Base-by-base conservation (phyloP, 2,329 filamentous ascomycete genomes). In the Aspergillus chevalieri region DNA sequence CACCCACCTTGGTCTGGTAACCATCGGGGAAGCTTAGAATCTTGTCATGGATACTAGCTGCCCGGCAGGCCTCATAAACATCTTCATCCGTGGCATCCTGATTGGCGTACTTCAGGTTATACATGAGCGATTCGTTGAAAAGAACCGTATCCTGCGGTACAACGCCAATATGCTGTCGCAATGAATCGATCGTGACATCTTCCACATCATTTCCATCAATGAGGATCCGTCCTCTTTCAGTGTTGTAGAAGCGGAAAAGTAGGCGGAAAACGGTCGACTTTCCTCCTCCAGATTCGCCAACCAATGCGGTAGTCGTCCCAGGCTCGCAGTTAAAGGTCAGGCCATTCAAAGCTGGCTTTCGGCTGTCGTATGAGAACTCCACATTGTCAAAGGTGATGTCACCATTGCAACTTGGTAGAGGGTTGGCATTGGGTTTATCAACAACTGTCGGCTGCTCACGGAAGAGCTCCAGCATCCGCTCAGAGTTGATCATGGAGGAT, bases 201-300 rank as follows among this genome's bases (percentile, higher is more conserved):
- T 87, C 83, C 44, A 96, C 87, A 64, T 96, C 83, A 52, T 84
- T 81, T 6, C 86, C 89, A 64, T 97, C 93, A 48, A 98, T 77
- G 63, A 86, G 81, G 50, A 97, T 95, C 62, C 78, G 83, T 33
- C 93, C 93, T 46, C 83, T 80, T 47, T 84, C 78, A 48, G 85
- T 82, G 65, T 96, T 94, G 75, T 97, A 98, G 71, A 96, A 98
- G 15, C 93, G 87, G 77, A 95, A 97, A 66, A 98, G 84, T 44
- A 97, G 80, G 46, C 93, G 86, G 76, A 98, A 96, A 22, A 98
- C 81, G 0, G 93, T 98, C 2, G 92, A 97, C 70, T 98, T 98
- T 57, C 93, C 93, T 51, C 93, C 93, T 43, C 93, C 93, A 28
- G 92, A 97, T 68, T 97, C 92, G 55, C 93, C 93, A 15, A 98